Conservation (phyloP, 768 basidiomycete species). For the Hygrophoropsis aurantiaca region DNA sequence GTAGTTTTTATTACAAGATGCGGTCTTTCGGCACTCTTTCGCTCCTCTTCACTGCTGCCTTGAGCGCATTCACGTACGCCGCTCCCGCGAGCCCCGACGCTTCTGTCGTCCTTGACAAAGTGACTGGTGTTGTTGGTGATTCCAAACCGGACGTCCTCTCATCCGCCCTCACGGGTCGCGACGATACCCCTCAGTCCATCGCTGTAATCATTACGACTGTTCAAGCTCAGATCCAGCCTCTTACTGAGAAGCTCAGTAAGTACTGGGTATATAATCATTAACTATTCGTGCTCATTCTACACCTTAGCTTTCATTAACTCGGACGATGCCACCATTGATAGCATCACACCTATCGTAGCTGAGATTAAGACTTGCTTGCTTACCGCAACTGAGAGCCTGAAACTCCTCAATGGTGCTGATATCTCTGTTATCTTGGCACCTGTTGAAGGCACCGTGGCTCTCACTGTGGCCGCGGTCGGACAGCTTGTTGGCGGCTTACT, state of each 20-base stretch:
- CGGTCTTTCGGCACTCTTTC: slow-evolving; percentile 29
- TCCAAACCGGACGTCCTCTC: too few species aligned
- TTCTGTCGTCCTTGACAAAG: not conserved
- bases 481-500: slow-evolving; percentile 20
- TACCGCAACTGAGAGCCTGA: slow-evolving; percentile 19
- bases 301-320: slow-evolving; percentile 22
- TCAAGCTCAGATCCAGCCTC: slow-evolving; percentile 13
- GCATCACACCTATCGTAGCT: slow-evolving; percentile 18
- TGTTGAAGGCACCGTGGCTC: slow-evolving; percentile 15
- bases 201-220: slow-evolving; percentile 24
- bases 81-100: slow-evolving; percentile 7
- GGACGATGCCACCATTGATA: slow-evolving; percentile 20
- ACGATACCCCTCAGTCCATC: slow-evolving; percentile 12
- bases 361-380: slow-evolving; percentile 23
- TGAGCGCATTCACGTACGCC: slow-evolving; percentile 27
- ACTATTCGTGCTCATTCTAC: not conserved
- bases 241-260: slow-evolving; percentile 26
- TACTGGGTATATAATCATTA: not conserved
- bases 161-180: too few species aligned
- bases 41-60: slow-evolving; percentile 24
- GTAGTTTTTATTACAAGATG: slow-evolving; percentile 39
- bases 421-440: slow-evolving; percentile 22
- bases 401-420: slow-evolving; percentile 23
- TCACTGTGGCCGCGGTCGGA: slow-evolving; percentile 28
- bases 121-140: not conserved